phyloP scores from a whole-genome alignment of 31 red algal genomes.

The Endocladia muricata region DNA sequence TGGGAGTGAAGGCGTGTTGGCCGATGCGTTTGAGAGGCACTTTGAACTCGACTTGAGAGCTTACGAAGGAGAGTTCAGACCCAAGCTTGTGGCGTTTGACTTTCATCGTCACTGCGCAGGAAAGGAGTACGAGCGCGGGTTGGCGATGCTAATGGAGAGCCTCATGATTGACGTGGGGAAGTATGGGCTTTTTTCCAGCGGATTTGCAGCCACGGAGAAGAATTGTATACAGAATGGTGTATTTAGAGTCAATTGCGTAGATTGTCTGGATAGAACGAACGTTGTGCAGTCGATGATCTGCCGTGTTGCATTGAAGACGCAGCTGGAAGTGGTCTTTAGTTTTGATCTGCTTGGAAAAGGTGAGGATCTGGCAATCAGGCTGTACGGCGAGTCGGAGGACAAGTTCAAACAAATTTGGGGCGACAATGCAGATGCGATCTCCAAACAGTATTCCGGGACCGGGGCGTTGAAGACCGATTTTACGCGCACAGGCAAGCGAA shows the following conservation, averaged over 20 bases:
- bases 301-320: slow-evolving; percentile 47
- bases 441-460: slow-evolving; percentile 94
- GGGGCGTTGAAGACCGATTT: slow-evolving; percentile 95
- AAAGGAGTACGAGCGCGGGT: slow-evolving; percentile 85
- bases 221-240: slow-evolving; percentile 67
- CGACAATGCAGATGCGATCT: slow-evolving; percentile 91
- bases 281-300: slow-evolving; percentile 87
- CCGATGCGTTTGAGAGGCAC: slow-evolving; percentile 72
- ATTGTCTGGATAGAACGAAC: slow-evolving; percentile 92
- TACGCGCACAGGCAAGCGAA: slow-evolving; percentile 92
- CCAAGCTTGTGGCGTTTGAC: slow-evolving; percentile 82
- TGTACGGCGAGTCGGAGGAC: slow-evolving; percentile 73
- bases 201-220: background rate
- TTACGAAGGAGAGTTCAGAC: background rate
- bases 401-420: slow-evolving; percentile 89
- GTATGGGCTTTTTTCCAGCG: slow-evolving; percentile 43
- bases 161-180: slow-evolving; percentile 39
- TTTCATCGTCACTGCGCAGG: slow-evolving; percentile 88
- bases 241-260: slow-evolving; percentile 95
- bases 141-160: slow-evolving; percentile 49
- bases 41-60: slow-evolving; percentile 58
- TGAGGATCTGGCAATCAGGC: background rate
- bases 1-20: slow-evolving; percentile 77
- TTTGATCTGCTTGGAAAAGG: slow-evolving; percentile 7
- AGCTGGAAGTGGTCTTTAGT: slow-evolving; percentile 46